Base-by-base conservation (phyloP, 1,284 basidiomycete species). In the Pseudozyma tsukubaensis region DNA sequence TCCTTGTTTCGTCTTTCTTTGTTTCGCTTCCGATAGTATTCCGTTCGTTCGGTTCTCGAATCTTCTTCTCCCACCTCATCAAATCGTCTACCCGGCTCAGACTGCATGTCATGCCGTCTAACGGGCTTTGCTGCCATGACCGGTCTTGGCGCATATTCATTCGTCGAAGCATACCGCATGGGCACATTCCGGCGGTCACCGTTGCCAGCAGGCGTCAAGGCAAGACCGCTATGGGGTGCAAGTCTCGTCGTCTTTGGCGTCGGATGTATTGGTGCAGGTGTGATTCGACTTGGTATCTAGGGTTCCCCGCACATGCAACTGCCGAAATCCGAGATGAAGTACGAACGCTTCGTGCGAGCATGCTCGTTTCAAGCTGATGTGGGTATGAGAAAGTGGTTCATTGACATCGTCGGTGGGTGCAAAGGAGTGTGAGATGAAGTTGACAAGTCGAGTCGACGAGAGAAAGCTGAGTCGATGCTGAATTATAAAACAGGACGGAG, bases 91-190 rank as follows among this genome's bases (percentile, higher is more conserved):
- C 66, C 65, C 3, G 67, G 68, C 1, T 74, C 71, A 36, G 76
- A 80, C 59, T 83, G 81, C 60, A 36, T 77, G 24, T 53, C 80
- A 13, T 83, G 81, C 53, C 69, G 76, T 7, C 43, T 82, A 12
- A 83, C 81, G 1, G 82, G 82, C n/a, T 76, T 79, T 43, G 71
- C 72, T 9, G 76, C 82, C 16, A 69, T 82, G 50, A 50, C 72
- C 1, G 74, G 67, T 19, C 65, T 81, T 3, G 79, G 80, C 16
- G 68, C 59, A 29, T 81, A 75, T 24, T 72, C 78, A 18, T 65
- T 82, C n/a, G 54, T 61, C 45, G 82, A 83, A 52, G 82, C 82
- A 4, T 69, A 72, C 39, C 71, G 73, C 29, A 50, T 81, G 36
- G 76, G 81, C 19, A 59, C 54, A 8, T 80, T 80, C 21, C 59